Percentiles rank a stretch among this genome's conserved stretches.
These are phyloP conservation scores for Hemileccinum impolitum DNA, from an alignment of 768 basidiomycete species.

Conservation along the genomic window DNA sequence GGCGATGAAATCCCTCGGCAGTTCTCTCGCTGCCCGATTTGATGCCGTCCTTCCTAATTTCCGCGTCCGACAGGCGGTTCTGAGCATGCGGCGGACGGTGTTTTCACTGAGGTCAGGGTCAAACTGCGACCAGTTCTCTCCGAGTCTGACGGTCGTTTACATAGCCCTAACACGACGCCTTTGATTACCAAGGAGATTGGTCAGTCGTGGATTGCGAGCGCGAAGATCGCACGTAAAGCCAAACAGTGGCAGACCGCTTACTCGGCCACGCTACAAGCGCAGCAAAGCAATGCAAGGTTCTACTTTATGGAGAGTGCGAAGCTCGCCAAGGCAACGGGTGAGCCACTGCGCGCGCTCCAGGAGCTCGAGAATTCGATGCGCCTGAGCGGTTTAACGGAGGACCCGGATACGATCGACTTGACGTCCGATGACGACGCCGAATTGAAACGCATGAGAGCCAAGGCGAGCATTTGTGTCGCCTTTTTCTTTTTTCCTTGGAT, in stretches of 20 bases:
- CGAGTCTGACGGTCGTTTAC: conserved; percentile 8
- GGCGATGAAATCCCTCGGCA: conserved; percentile 37
- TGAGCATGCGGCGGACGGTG: conserved; percentile 87
- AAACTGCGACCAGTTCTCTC: neutral
- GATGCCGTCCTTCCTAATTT: conserved; percentile 83
- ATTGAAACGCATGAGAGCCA: conserved; percentile 58
- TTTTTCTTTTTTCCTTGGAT: neutral
- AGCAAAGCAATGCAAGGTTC: conserved; percentile 65
- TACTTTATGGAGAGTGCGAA: conserved; percentile 91
- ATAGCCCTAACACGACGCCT: conserved; percentile 26
- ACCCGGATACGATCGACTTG: conserved; percentile 50
- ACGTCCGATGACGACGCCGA: conserved; percentile 50
- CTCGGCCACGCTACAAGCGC: conserved; percentile 89
- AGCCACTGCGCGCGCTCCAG: conserved; percentile 80
- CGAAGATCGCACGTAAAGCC: conserved; percentile 95
- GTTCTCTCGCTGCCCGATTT: conserved; percentile 59
- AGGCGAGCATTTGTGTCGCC: conserved; percentile 45
- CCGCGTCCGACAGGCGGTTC: conserved; percentile 79
- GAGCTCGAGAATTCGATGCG: conserved; percentile 78
- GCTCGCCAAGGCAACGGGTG: conserved; percentile 72
- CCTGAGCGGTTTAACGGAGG: conserved; percentile 45
- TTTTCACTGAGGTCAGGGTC: conserved; percentile 64
- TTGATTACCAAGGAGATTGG: conserved; percentile 63
- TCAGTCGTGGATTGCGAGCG: conserved; percentile 84
- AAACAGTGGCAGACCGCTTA: conserved; percentile 97